Evolutionary conservation across 2,329 filamentous ascomycete species (phyloP).

Genomic region (Periconia digitata): DNA sequence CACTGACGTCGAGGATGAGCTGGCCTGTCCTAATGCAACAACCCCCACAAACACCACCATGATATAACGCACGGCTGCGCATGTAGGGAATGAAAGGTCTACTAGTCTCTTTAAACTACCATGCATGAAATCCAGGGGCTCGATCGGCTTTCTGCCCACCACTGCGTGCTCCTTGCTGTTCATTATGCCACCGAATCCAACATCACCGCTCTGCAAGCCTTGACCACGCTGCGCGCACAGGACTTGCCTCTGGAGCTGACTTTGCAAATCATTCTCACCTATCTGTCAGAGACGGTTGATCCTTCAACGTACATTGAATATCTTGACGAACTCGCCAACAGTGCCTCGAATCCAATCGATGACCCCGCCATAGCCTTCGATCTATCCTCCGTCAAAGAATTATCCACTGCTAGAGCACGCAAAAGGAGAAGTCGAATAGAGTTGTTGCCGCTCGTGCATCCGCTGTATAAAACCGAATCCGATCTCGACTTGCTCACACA

Average conservation of each 20-base stretch:
- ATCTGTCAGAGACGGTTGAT: conserved; percentile 70
- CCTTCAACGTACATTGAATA: conserved; percentile 65
- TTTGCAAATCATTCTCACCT: conserved; percentile 73
- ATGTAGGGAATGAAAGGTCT: background rate
- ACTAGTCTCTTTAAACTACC: background rate
- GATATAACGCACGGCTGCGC: background rate
- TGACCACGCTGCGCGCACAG: conserved; percentile 59
- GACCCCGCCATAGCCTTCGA: conserved; percentile 50
- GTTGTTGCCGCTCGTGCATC: conserved; percentile 59
- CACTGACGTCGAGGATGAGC: background rate
- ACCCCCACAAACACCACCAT: background rate
- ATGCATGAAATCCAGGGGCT: conserved; percentile 34
- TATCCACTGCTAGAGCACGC: conserved; percentile 66
- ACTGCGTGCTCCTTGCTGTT: conserved; percentile 72
- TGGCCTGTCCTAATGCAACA: background rate
- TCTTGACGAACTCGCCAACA: conserved; percentile 59
- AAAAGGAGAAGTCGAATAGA: conserved; percentile 65
- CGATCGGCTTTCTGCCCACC: conserved; percentile 60
- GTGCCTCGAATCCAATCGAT: conserved; percentile 48
- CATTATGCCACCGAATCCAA: conserved; percentile 69
- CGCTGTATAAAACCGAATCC: conserved; percentile 51
- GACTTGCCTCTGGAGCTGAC: conserved; percentile 66
- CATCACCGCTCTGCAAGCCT: conserved; percentile 61
- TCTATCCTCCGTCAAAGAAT: conserved; percentile 55
- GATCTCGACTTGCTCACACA: conserved; percentile 59